phyloP scores from a whole-genome alignment of 2,329 filamentous ascomycete genomes.

The Sporothrix brasiliensis region DNA sequence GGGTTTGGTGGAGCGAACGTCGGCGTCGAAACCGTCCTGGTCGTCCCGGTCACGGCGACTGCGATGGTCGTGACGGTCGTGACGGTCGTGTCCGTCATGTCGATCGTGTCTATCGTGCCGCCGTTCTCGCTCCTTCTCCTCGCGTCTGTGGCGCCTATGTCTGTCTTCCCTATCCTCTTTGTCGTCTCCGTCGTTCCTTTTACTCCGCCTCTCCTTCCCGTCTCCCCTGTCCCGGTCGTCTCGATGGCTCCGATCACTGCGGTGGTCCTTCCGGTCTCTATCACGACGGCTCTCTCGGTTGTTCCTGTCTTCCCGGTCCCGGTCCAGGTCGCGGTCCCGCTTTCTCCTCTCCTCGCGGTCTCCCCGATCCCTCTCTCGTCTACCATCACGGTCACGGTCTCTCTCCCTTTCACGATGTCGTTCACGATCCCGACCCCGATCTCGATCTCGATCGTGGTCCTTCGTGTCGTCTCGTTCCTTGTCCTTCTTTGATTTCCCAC shows the following conservation, averaged over 20 bases:
- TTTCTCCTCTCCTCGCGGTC: not conserved
- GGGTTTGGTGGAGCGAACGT: not conserved
- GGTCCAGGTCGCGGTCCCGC: not conserved
- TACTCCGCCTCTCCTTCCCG: not conserved
- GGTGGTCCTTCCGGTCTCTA: not conserved
- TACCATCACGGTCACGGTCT: not conserved
- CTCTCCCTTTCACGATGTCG: not conserved
- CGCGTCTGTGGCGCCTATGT: constrained; percentile 6
- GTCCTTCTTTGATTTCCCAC: constrained; percentile 29
- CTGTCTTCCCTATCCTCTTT: constrained; percentile 17
- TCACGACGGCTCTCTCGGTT: constrained; percentile 6
- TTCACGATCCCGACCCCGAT: not conserved
- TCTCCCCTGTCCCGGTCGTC: constrained; percentile 19
- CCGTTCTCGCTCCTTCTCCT: constrained; percentile 12
- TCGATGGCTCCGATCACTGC: constrained; percentile 1
- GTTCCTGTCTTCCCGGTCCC: not conserved
- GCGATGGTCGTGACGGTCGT: not conserved
- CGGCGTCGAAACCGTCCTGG: constrained; percentile 41
- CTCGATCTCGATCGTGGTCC: not conserved
- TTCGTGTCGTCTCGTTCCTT: constrained; percentile 3
- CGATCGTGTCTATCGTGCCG: not conserved
- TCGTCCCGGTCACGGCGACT: not conserved
- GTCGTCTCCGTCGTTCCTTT: constrained; percentile 14
- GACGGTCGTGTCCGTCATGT: not conserved
- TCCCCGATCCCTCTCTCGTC: not conserved